Evolutionary conservation across 1,284 basidiomycete species (phyloP).

Genomic region (Macrocystidia cucumis): DNA sequence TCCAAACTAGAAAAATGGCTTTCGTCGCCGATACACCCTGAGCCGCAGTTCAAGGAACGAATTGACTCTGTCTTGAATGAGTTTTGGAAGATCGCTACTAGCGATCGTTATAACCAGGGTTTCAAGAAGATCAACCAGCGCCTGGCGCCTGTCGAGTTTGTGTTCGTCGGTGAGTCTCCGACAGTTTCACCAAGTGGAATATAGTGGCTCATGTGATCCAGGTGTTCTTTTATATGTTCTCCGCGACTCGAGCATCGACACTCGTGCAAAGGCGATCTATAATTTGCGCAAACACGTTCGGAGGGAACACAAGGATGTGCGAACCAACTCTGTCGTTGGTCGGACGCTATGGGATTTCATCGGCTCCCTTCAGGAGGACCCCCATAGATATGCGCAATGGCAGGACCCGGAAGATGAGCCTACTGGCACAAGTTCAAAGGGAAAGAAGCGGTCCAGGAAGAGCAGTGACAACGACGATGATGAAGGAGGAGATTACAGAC

Average conservation of each 20-base stretch:
- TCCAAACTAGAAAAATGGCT: constrained; percentile 55
- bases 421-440: constrained; percentile 12
- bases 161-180: constrained; percentile 51
- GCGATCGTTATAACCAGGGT: constrained; percentile 25
- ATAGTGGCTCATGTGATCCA: constrained; percentile 15
- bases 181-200: constrained; percentile 1
- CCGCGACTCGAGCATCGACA: constrained; percentile 25
- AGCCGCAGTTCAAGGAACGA: constrained; percentile 34
- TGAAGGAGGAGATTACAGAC: constrained; percentile 39
- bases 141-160: constrained; percentile 69
- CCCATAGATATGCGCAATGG: constrained; percentile 6
- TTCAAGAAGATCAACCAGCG: constrained; percentile 46
- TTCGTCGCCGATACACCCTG: constrained; percentile 32
- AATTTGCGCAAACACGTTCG: constrained; percentile 48
- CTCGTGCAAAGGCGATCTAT: constrained; percentile 43
- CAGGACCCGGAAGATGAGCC: no score
- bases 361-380: constrained; percentile 25
- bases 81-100: constrained; percentile 45
- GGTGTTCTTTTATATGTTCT: constrained; percentile 53
- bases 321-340: constrained; percentile 46
- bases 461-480: constrained; percentile 20
- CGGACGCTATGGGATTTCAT: constrained; percentile 51
- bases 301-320: constrained; percentile 45
- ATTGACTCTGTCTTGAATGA: constrained; percentile 43
- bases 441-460: constrained; percentile 26